phyloP scores from a whole-genome alignment of 2,329 filamentous ascomycete species.

The Epichloe sylvatica region DNA sequence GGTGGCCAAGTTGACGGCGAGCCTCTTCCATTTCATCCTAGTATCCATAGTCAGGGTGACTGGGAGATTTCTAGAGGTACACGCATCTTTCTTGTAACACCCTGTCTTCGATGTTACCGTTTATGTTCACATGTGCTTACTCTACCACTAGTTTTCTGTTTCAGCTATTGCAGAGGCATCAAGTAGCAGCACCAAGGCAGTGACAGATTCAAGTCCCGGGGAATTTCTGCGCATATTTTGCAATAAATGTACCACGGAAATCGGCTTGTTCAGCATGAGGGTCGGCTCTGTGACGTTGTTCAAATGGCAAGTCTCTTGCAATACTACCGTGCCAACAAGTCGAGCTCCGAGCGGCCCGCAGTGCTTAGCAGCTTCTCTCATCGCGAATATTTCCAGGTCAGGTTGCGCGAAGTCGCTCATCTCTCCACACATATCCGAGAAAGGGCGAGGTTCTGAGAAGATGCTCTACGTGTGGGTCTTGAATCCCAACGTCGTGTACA shows the following conservation, averaged over 20 bases:
- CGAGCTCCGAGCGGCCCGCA: constrained; percentile 28
- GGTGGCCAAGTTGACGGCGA: constrained; percentile 14
- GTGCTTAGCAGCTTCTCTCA: constrained; percentile 38
- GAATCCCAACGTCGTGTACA: constrained; percentile 39
- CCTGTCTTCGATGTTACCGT: background rate
- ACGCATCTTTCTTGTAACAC: constrained; percentile 12
- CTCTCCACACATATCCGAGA: constrained; percentile 18
- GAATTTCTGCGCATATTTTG: constrained; percentile 31
- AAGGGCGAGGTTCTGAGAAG: constrained; percentile 2
- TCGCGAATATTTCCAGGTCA: constrained; percentile 40
- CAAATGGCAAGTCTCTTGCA: constrained; percentile 42
- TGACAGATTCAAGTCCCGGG: constrained; percentile 11
- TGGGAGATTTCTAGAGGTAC: constrained; percentile 38
- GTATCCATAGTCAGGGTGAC: constrained; percentile 34
- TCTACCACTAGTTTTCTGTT: constrained; percentile 23
- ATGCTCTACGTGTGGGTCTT: constrained; percentile 41
- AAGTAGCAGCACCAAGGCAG: constrained; percentile 16
- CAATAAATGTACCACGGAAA: constrained; percentile 27
- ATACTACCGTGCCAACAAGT: constrained; percentile 15
- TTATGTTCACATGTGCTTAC: constrained; percentile 11
- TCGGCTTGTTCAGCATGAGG: constrained; percentile 35
- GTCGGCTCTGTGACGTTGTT: constrained; percentile 35
- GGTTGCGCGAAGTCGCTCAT: constrained; percentile 44
- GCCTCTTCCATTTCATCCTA: constrained; percentile 30
- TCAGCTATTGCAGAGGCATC: constrained; percentile 18